Evolutionary conservation across 2,329 filamentous ascomycete genomes (phyloP).

Genomic region (Madurella fahalii): DNA sequence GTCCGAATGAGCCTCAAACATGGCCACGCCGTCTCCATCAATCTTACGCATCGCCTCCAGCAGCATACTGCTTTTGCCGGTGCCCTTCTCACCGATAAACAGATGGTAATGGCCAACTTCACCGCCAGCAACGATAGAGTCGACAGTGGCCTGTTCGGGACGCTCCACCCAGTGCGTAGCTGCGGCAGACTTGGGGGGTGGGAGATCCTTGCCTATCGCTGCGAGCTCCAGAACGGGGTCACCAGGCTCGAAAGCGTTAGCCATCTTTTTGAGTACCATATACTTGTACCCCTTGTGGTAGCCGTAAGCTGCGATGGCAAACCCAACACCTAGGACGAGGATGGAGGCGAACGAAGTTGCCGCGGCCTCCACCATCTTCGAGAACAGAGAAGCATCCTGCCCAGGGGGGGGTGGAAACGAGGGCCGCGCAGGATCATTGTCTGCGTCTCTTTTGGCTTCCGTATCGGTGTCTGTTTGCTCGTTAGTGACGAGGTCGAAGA

Average conservation of each 20-base stretch:
- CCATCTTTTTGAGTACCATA: conserved; percentile 87
- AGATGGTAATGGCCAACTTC: conserved; percentile 82
- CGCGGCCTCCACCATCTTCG: conserved; percentile 69
- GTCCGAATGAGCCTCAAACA: conserved; percentile 96
- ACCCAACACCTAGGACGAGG: conserved; percentile 62
- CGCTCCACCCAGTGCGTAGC: conserved; percentile 75
- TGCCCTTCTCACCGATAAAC: conserved; percentile 91
- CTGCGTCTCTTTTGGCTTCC: neutral
- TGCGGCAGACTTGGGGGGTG: conserved; percentile 35
- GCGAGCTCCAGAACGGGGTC: conserved; percentile 85
- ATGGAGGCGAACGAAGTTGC: conserved; percentile 74
- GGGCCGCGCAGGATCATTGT: conserved; percentile 1
- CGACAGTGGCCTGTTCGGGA: conserved; percentile 75
- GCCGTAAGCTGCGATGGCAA: conserved; percentile 64
- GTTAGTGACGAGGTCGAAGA: neutral
- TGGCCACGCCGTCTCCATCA: conserved; percentile 81
- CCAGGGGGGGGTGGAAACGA: conserved; percentile 13
- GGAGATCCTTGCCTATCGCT: conserved; percentile 56
- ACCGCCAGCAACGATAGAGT: conserved; percentile 74
- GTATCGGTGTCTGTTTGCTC: neutral
- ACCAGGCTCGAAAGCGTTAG: conserved; percentile 84
- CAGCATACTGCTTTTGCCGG: conserved; percentile 94
- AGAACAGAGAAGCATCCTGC: conserved; percentile 35
- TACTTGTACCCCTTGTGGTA: conserved; percentile 87
- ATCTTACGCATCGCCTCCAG: conserved; percentile 92